Percentiles rank a stretch among this genome's conserved stretches.
These are phyloP conservation scores for Globisporangium spiculum DNA, from an alignment of 352 stramenopile genomes.

Conservation along the genomic window DNA sequence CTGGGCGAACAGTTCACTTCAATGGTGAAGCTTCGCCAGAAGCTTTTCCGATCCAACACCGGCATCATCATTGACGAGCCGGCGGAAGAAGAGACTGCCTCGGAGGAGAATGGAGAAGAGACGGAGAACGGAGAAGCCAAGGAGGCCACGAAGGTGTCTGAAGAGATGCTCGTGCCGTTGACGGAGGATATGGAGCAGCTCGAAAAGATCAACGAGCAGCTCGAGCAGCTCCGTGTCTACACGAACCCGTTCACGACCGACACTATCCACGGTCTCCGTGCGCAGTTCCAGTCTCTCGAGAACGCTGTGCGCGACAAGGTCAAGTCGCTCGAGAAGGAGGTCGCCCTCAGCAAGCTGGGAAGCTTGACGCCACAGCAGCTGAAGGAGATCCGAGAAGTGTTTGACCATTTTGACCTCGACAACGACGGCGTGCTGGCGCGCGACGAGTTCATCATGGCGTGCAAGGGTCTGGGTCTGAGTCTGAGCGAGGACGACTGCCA, in stretches of 20 bases:
- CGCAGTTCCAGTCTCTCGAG: constrained; percentile 82
- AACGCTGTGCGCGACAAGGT: constrained; percentile 76
- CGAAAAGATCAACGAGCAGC: constrained; percentile 78
- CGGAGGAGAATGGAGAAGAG: constrained; percentile 9
- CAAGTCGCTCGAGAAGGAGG: constrained; percentile 88
- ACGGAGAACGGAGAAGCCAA: constrained; percentile 10
- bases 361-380: constrained; percentile 82
- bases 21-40: constrained; percentile 69
- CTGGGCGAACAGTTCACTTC: constrained; percentile 77
- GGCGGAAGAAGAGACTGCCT: constrained; percentile 10
- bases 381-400: constrained; percentile 88
- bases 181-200: constrained; percentile 81
- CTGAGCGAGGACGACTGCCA: constrained; percentile 88
- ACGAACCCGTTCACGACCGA: constrained; percentile 89
- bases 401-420: constrained; percentile 89
- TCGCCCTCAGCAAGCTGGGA: constrained; percentile 80
- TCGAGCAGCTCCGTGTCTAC: constrained; percentile 83
- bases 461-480: constrained; percentile 83
- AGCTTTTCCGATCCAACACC: constrained; percentile 66
- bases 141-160: constrained; percentile 12
- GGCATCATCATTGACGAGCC: constrained; percentile 38
- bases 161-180: constrained; percentile 39
- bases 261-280: constrained; percentile 85
- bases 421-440: constrained; percentile 82
- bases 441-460: constrained; percentile 90